Evolutionary conservation across 2,329 filamentous ascomycete species (phyloP).

Genomic region (Mycogone perniciosa): DNA sequence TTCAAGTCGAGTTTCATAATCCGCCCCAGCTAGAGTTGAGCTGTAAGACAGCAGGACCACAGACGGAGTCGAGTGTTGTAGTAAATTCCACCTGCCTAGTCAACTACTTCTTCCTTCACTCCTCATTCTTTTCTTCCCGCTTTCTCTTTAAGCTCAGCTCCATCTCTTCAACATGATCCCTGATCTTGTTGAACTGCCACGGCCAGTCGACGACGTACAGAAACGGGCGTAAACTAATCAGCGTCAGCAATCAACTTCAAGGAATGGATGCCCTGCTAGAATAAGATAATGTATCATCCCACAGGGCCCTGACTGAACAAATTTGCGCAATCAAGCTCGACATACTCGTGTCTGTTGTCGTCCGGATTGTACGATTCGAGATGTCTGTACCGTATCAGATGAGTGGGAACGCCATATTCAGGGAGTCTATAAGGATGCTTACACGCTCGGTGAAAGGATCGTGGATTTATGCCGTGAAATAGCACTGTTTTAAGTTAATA

Average conservation of each 20-base stretch:
- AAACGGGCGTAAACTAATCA: constrained; percentile 30
- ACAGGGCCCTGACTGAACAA: constrained; percentile 16
- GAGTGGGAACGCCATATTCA: neutral
- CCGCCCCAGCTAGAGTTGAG: too few relatives aligned
- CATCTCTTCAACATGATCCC: constrained; percentile 28
- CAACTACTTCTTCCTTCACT: too few relatives aligned
- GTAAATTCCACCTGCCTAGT: too few relatives aligned
- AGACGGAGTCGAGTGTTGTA: too few relatives aligned
- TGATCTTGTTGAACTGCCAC: constrained; percentile 38
- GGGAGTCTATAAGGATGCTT: too few relatives aligned
- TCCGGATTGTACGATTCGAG: constrained; percentile 18
- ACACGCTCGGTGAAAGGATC: too few relatives aligned
- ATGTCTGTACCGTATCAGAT: neutral
- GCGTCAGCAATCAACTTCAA: neutral
- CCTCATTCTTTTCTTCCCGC: constrained; percentile 18
- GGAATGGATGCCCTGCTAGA: constrained; percentile 2
- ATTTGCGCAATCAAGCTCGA: too few relatives aligned
- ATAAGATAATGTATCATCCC: constrained; percentile 14
- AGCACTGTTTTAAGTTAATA: too few relatives aligned
- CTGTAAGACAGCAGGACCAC: too few relatives aligned
- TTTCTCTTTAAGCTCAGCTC: constrained; percentile 19
- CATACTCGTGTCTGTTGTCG: constrained; percentile 21
- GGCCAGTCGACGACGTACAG: constrained; percentile 34
- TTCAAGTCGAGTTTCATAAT: too few relatives aligned
- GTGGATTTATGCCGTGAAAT: too few relatives aligned